Evolutionary conservation across 2,329 filamentous ascomycete genomes (phyloP).

Genomic region (Dactylellina leptospora): DNA sequence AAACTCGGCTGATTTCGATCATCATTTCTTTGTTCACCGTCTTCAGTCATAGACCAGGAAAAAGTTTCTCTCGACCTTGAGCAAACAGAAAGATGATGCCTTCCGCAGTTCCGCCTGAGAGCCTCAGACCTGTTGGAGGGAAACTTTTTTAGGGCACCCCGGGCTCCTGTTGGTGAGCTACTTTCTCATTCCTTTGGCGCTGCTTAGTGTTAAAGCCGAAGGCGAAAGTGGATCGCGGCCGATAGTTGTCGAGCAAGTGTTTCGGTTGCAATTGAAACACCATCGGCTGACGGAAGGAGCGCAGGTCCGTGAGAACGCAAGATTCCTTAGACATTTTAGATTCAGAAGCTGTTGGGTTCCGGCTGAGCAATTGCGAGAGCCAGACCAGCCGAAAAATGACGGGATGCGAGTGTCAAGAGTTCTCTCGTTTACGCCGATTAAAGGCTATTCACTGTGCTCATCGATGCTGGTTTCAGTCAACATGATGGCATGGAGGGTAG

Average conservation of each 20-base stretch:
- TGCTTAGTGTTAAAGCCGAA: background rate
- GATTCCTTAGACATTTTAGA: background rate
- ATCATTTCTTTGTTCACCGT: conserved; percentile 33
- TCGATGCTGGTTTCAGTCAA: background rate
- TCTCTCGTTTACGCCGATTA: background rate
- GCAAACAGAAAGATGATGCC: background rate
- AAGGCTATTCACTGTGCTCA: background rate
- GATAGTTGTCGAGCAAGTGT: conserved; percentile 5
- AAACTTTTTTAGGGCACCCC: too few relatives aligned
- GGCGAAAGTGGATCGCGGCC: conserved; percentile 20
- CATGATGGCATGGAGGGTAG: background rate
- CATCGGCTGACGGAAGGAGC: conserved; percentile 5
- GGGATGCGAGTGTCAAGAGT: background rate
- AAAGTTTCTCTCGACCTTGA: background rate
- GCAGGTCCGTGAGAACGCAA: conserved; percentile 3
- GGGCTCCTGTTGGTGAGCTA: background rate
- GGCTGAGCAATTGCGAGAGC: too few relatives aligned
- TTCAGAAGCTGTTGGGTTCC: too few relatives aligned
- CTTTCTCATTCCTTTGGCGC: background rate
- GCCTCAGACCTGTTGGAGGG: background rate
- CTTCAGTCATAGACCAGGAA: conserved; percentile 7
- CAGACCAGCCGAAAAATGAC: too few relatives aligned
- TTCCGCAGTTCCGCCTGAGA: background rate
- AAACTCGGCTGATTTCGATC: conserved; percentile 35
- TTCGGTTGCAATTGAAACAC: conserved; percentile 16